Conservation (phyloP, 352 stramenopile species). For the Phytophthora brassicae region DNA sequence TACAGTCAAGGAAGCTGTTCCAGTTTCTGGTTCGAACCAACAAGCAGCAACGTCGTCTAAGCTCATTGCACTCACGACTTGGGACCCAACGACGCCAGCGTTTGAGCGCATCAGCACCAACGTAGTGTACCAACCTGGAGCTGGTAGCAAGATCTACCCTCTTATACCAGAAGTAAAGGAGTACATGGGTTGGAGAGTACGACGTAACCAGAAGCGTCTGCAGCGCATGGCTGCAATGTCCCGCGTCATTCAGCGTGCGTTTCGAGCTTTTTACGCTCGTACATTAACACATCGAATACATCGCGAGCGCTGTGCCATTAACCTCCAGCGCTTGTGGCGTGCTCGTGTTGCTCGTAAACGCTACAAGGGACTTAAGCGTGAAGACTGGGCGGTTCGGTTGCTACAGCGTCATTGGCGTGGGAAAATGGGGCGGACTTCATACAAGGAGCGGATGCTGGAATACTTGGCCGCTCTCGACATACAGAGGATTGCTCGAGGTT, state of each 20-base stretch:
- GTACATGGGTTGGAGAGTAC: constrained; percentile 96
- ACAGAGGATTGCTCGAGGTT: constrained; percentile 86
- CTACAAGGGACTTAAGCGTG: constrained; percentile 76
- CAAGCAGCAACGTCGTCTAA: constrained; percentile 25
- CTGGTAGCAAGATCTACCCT: constrained; percentile 88
- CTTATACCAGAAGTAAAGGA: constrained; percentile 90
- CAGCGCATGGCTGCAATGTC: constrained; percentile 85
- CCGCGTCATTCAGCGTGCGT: constrained; percentile 86
- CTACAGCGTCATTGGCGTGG: constrained; percentile 92
- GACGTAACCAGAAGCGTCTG: constrained; percentile 93
- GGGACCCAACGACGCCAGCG: constrained; percentile 75
- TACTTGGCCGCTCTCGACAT: constrained; percentile 84
- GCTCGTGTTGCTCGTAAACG: constrained; percentile 77
- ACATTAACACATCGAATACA: constrained; percentile 78
- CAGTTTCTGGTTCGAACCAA: constrained; percentile 13
- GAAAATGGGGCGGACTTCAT: constrained; percentile 84
- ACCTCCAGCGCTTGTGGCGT: constrained; percentile 89
- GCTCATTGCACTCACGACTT: constrained; percentile 40
- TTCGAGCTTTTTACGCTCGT: constrained; percentile 88
- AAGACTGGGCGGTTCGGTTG: constrained; percentile 90
- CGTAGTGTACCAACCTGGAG: constrained; percentile 79
- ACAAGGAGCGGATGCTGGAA: constrained; percentile 68
- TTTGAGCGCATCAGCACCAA: constrained; percentile 90
- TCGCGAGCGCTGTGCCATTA: constrained; percentile 71
- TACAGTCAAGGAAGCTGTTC: constrained; percentile 54